A percentile compares a stretch with the other conserved stretches of the same genome.
These are phyloP conservation scores for Rhizophagus sp. DNA, from an alignment of 192 early-diverging fungal genomes.

Conservation along the genomic window DNA sequence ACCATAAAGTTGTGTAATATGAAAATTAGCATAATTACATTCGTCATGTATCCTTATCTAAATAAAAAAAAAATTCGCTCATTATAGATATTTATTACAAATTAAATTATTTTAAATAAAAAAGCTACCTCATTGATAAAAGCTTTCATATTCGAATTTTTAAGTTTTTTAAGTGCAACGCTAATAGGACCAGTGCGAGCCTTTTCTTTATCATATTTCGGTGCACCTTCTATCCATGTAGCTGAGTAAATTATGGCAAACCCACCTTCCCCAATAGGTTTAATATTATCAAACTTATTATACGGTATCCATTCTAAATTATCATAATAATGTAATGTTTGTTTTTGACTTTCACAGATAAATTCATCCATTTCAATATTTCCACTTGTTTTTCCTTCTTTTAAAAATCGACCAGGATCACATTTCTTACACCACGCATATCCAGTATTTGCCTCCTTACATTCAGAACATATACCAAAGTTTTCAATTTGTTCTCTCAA, in stretches of 20 bases:
- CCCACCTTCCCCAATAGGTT: slow-evolving; percentile 1
- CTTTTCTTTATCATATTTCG: too few relatives aligned
- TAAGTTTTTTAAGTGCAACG: neutral
- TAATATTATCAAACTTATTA: neutral
- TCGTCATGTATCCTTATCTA: neutral
- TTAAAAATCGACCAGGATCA: too few relatives aligned
- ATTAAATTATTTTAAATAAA: too few relatives aligned
- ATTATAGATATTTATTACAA: too few relatives aligned
- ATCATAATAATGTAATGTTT: neutral
- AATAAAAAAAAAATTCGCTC: too few relatives aligned
- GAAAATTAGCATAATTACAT: neutral
- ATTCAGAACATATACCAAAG: neutral
- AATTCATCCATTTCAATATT: too few relatives aligned
- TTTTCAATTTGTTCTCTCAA: neutral
- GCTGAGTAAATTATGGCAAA: neutral
- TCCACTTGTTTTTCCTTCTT: too few relatives aligned
- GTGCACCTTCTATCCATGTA: neutral
- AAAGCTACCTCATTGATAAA: neutral
- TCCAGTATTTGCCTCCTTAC: neutral
- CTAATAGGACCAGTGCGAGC: neutral
- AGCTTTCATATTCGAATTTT: neutral
- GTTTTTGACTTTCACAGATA: neutral
- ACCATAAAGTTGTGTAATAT: neutral
- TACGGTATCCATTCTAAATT: slow-evolving; percentile 26
- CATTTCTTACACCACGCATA: too few relatives aligned